Percentiles rank a stretch among this genome's conserved stretches.
Conservation (phyloP, 306 rosid genomes). For the Prinsepia uniflora region DNA sequence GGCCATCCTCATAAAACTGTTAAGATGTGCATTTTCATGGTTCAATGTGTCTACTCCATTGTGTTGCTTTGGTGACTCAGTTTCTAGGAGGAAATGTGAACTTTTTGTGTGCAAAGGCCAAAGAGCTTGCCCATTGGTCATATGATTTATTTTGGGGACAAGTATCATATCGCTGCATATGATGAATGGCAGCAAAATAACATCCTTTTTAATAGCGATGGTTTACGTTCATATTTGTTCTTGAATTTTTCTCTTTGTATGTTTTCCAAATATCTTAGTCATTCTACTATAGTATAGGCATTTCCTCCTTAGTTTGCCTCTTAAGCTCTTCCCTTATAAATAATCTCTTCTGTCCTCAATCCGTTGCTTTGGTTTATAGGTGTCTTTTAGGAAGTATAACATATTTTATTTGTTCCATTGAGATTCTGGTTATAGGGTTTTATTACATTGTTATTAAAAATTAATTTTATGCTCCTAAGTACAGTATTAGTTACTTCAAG, state of each 20-base stretch:
- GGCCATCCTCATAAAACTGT: background rate
- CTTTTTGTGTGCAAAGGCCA: background rate
- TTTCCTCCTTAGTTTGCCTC: background rate
- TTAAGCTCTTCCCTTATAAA: background rate
- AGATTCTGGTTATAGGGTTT: background rate
- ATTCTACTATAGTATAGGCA: background rate
- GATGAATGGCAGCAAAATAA: background rate
- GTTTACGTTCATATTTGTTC: background rate
- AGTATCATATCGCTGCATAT: background rate
- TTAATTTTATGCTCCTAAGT: background rate
- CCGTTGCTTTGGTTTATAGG: background rate
- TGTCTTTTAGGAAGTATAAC: background rate
- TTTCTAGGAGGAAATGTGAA: background rate
- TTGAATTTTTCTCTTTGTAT: background rate
- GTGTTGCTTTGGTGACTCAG: background rate
- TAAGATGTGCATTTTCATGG: background rate
- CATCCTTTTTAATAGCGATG: background rate
- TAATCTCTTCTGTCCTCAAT: background rate
- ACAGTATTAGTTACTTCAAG: background rate
- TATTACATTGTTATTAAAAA: background rate
- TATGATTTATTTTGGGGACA: background rate
- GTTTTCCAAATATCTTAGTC: background rate
- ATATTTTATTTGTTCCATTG: background rate
- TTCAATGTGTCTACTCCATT: background rate
- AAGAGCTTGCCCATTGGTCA: slow-evolving; percentile 6